phyloP scores from a whole-genome alignment of 306 rosid species.

The Vigna nakashimae region DNA sequence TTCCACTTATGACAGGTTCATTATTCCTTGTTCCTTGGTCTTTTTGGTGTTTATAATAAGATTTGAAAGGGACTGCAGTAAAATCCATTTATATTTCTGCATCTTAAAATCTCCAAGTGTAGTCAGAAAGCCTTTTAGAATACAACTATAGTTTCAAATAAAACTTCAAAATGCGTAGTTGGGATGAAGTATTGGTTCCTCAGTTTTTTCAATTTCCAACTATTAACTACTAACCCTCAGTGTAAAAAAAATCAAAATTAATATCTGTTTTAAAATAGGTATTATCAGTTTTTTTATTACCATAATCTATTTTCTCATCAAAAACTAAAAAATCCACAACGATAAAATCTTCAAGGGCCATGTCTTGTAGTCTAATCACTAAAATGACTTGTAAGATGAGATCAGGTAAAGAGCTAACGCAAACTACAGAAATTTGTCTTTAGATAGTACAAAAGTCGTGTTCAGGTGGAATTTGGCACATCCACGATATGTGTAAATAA shows the following conservation, averaged over 20 bases:
- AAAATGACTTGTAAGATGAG: constrained; percentile 12
- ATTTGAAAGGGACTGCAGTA: not conserved
- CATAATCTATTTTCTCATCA: too few species aligned
- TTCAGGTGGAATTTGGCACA: constrained; percentile 34
- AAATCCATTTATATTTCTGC: constrained; percentile 5
- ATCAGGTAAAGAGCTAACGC: constrained; percentile 8
- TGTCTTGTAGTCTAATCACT: constrained; percentile 3
- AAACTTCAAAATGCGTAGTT: not conserved
- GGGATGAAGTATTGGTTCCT: not conserved
- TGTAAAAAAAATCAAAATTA: too few species aligned
- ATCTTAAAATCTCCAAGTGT: not conserved
- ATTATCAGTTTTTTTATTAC: too few species aligned
- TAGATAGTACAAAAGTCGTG: constrained; percentile 13
- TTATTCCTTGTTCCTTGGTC: not conserved
- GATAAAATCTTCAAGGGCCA: not conserved
- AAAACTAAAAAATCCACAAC: not conserved
- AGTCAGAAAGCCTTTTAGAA: not conserved
- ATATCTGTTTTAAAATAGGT: too few species aligned
- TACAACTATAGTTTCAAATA: not conserved
- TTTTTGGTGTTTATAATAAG: not conserved
- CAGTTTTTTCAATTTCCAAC: not conserved
- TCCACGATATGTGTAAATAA: constrained; percentile 12
- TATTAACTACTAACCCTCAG: too few species aligned
- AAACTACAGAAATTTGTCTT: not conserved
- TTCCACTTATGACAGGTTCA: not conserved